Evolutionary conservation across 2,329 filamentous ascomycete species (phyloP), one percentile per base, ranked within the genome.

Genomic region (Exophiala xenobiotica): DNA sequence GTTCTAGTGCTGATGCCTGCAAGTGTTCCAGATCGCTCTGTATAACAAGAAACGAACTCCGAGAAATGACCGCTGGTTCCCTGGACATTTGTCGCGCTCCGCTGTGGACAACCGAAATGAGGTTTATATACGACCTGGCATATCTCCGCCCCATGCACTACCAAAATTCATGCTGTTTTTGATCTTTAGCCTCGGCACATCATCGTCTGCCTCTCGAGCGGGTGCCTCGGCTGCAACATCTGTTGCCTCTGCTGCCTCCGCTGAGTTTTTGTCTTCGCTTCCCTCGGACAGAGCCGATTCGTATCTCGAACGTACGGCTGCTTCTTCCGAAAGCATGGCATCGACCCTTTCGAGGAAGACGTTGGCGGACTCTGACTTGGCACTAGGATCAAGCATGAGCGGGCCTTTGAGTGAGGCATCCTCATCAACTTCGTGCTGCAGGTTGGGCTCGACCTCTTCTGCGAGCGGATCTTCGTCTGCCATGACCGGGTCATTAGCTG

Each of bases 141-240:
- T 31, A 41, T 50, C 50, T 20, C 46, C 53, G 23, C 73, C 73
- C 67, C 73, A 75, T 4, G 71, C 73, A 49, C 70, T 72, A n/a
- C 72, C 73, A 64, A 76, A 75, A 61, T 75, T 75, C 14, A 68
- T 74, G 12, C 68, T 70, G 20, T 70, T 69, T 56, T 67, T 74
- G 59, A 75, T 69, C 55, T 67, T 72, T 51, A 74, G 61, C 59
- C 45, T 48, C 23, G 62, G 62, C 33, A 56, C 50, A 14, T 60
- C 56, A 19, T 64, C 61, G 20, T 58, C 57, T 20, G 24, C 35
- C 18, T 46, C 44, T 11, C 45, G 29, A 29, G 41, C 23, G 33
- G 71, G 68, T 14, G 67, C 63, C 20, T 69, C 67, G 22, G 60
- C 61, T 31, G 68, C 63, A 31, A 59, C 57, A 38, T 62, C 62